phyloP scores from a whole-genome alignment of 2,329 filamentous ascomycete genomes.

The Aureobasidium sp. region DNA sequence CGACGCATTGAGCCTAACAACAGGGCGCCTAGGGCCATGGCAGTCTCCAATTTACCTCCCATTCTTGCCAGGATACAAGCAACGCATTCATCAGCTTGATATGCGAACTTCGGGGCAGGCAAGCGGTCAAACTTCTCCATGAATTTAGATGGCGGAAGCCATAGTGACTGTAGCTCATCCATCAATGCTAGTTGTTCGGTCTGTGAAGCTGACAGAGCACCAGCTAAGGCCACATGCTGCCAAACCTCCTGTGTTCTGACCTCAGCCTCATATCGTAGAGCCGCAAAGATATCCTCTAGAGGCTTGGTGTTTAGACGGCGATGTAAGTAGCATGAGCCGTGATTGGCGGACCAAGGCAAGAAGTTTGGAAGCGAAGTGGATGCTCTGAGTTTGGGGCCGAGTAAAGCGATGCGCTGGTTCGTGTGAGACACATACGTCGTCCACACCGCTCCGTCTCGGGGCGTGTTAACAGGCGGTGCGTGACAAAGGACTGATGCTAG shows the following conservation, averaged over 20 bases:
- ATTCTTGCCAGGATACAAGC: constrained; percentile 17
- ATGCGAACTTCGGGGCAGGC: constrained; percentile 5
- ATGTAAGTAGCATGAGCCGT: constrained; percentile 15
- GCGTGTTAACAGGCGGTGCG: background rate
- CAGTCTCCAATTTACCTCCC: constrained; percentile 12
- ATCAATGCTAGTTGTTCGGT: constrained; percentile 7
- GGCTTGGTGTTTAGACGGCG: constrained; percentile 16
- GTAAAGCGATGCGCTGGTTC: background rate
- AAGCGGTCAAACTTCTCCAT: constrained; percentile 2
- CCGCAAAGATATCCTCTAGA: constrained; percentile 16
- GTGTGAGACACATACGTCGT: background rate
- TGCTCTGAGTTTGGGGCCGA: constrained; percentile 16
- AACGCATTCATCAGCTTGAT: constrained; percentile 15
- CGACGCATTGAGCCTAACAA: constrained; percentile 17
- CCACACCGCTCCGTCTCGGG: background rate
- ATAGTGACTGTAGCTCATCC: constrained; percentile 14
- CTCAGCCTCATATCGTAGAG: constrained; percentile 15
- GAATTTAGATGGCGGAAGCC: constrained; percentile 12
- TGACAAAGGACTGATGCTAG: background rate
- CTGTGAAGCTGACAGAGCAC: background rate
- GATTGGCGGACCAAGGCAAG: background rate
- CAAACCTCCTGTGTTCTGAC: constrained; percentile 10
- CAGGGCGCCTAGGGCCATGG: constrained; percentile 17
- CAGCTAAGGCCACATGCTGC: constrained; percentile 1
- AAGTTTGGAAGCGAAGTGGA: constrained; percentile 13